phyloP scores from a whole-genome alignment of 192 early-diverging fungal genomes.

The Backusella liffmaniae region DNA sequence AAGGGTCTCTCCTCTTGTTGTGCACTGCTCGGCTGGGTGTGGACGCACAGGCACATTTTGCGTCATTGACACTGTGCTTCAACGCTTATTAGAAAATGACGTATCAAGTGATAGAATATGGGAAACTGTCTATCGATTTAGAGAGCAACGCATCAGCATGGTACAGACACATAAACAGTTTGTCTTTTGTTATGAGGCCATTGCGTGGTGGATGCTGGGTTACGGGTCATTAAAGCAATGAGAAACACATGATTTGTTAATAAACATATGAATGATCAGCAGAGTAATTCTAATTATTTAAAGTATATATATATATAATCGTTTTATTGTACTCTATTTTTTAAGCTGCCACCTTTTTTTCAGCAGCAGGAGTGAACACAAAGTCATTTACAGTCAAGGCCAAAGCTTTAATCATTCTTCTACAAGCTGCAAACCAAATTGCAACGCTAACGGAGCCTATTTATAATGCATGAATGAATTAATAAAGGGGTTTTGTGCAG shows the following conservation, averaged over 20 bases:
- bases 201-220: conserved; percentile 50
- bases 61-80: conserved; percentile 47
- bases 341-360: background rate
- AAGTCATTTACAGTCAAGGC: conserved; percentile 35
- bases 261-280: no score
- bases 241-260: background rate
- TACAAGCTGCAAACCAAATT: conserved; percentile 77
- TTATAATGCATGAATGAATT: background rate
- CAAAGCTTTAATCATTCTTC: conserved; percentile 51
- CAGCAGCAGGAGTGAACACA: conserved; percentile 18
- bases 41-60: conserved; percentile 58
- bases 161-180: conserved; percentile 84
- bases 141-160: conserved; percentile 78
- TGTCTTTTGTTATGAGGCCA: conserved; percentile 81
- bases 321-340: background rate
- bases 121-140: conserved; percentile 59
- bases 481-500: no score
- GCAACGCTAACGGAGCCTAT: conserved; percentile 73
- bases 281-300: no score
- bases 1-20: conserved; percentile 33
- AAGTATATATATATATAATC: background rate
- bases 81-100: conserved; percentile 15
- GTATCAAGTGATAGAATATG: conserved; percentile 57
- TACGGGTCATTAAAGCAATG: background rate
- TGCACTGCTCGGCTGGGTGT: conserved; percentile 57